phyloP scores from a whole-genome alignment of 2,329 filamentous ascomycete genomes.

The Fusarium sp. region DNA sequence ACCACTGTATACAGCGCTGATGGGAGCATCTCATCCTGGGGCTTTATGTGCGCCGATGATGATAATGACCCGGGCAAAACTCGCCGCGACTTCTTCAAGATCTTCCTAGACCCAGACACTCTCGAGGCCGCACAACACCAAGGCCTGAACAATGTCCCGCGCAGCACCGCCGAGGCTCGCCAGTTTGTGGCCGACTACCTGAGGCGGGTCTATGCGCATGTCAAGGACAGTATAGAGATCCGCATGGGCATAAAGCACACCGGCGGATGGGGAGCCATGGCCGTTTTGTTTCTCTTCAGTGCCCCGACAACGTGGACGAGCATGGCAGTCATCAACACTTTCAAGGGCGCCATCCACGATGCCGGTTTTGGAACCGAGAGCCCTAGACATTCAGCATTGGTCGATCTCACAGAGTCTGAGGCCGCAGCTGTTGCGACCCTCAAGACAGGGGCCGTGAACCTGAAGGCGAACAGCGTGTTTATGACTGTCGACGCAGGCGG shows the following conservation, averaged over 20 bases:
- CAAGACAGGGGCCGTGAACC: constrained; percentile 53
- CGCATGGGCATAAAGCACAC: constrained; percentile 50
- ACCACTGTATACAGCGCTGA: constrained; percentile 58
- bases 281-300: constrained; percentile 64
- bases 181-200: constrained; percentile 61
- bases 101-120: constrained; percentile 59
- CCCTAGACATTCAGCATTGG: constrained; percentile 49
- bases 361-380: constrained; percentile 60
- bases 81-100: constrained; percentile 64
- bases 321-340: constrained; percentile 59
- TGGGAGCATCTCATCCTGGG: constrained; percentile 59
- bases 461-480: constrained; percentile 52
- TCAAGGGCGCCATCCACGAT: constrained; percentile 56
- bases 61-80: constrained; percentile 49
- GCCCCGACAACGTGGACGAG: constrained; percentile 66
- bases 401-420: constrained; percentile 60
- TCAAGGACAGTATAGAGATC: constrained; percentile 56
- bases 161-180: constrained; percentile 54
- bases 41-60: constrained; percentile 60
- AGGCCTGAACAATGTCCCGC: constrained; percentile 55
- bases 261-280: constrained; percentile 55
- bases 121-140: constrained; percentile 54
- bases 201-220: constrained; percentile 57
- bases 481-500: constrained; percentile 57
- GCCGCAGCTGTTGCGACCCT: constrained; percentile 58